These are phyloP conservation scores for Suhomyces bokatorum DNA, from an alignment of 1,139 yeast species.

Conservation along the genomic window DNA sequence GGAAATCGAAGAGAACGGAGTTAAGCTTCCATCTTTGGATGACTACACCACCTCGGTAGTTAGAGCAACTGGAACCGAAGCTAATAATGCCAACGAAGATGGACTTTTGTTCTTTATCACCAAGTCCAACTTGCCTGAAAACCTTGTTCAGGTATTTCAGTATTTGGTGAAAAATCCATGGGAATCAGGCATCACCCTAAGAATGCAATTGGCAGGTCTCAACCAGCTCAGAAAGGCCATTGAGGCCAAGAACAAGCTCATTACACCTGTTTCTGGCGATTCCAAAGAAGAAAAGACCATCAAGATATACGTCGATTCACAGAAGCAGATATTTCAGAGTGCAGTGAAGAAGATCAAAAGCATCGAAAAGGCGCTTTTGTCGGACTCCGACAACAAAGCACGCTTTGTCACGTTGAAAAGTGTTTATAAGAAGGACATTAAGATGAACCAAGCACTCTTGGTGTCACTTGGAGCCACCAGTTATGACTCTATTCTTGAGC, in stretches of 20 bases:
- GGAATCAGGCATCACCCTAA: constrained; percentile 44
- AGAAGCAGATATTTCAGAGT: constrained; percentile 46
- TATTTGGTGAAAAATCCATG: constrained; percentile 45
- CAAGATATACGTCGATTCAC: constrained; percentile 34
- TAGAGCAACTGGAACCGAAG: constrained; percentile 14
- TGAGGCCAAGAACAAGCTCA: constrained; percentile 39
- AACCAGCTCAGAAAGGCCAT: constrained; percentile 56
- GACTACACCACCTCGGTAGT: constrained; percentile 50
- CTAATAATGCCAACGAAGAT: constrained; percentile 19
- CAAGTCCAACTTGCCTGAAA: constrained; percentile 42
- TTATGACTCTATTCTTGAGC: constrained; percentile 51
- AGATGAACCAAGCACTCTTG: constrained; percentile 56
- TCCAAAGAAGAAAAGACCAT: constrained; percentile 13
- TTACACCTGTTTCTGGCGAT: constrained; percentile 32
- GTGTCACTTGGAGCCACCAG: constrained; percentile 57
- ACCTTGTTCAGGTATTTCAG: constrained; percentile 52
- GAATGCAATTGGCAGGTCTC: constrained; percentile 61
- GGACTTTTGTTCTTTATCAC: constrained; percentile 49
- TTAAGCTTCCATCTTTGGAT: constrained; percentile 46
- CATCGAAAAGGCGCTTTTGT: constrained; percentile 51
- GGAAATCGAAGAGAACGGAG: constrained; percentile 37
- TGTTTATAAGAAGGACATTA: constrained; percentile 54
- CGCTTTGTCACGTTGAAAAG: constrained; percentile 52
- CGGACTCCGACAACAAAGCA: constrained; percentile 40
- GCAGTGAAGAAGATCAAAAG: constrained; percentile 50